Conservation (phyloP, 192 early-diverging fungal genomes). For the Gryganskiella cystojenkinii region DNA sequence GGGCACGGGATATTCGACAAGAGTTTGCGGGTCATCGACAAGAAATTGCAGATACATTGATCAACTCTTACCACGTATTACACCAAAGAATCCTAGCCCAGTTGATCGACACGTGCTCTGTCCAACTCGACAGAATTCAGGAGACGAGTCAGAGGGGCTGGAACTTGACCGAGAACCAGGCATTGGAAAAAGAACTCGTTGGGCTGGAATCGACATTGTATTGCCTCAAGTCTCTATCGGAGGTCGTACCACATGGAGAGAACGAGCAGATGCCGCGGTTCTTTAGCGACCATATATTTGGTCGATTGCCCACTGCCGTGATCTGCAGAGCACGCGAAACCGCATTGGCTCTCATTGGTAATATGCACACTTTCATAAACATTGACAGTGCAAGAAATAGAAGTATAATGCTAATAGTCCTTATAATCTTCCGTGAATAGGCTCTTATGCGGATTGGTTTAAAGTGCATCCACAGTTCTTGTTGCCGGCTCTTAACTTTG, state of each 20-base stretch:
- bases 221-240: slow-evolving; percentile 71
- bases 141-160: slow-evolving; percentile 26
- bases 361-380: background rate
- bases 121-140: slow-evolving; percentile 37
- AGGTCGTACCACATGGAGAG: slow-evolving; percentile 67
- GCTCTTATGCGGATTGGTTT: slow-evolving; percentile 78
- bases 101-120: slow-evolving; percentile 46
- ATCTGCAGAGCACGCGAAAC: slow-evolving; percentile 57
- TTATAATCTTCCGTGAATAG: slow-evolving; percentile 52
- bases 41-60: slow-evolving; percentile 79
- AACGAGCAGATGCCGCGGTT: slow-evolving; percentile 65
- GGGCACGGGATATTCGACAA: slow-evolving; percentile 67
- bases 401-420: no score
- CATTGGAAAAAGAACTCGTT: slow-evolving; percentile 25
- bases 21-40: slow-evolving; percentile 71
- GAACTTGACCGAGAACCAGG: slow-evolving; percentile 20
- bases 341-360: slow-evolving; percentile 59
- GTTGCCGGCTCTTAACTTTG: slow-evolving; percentile 66
- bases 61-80: slow-evolving; percentile 75
- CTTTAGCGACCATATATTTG: slow-evolving; percentile 68
- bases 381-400: background rate
- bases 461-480: slow-evolving; percentile 70
- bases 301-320: slow-evolving; percentile 55
- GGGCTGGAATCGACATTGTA: slow-evolving; percentile 71
- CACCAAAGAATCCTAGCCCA: slow-evolving; percentile 64